Conservation (phyloP, 2,329 filamentous ascomycete species). For the Thermomyces lanuginosus region DNA sequence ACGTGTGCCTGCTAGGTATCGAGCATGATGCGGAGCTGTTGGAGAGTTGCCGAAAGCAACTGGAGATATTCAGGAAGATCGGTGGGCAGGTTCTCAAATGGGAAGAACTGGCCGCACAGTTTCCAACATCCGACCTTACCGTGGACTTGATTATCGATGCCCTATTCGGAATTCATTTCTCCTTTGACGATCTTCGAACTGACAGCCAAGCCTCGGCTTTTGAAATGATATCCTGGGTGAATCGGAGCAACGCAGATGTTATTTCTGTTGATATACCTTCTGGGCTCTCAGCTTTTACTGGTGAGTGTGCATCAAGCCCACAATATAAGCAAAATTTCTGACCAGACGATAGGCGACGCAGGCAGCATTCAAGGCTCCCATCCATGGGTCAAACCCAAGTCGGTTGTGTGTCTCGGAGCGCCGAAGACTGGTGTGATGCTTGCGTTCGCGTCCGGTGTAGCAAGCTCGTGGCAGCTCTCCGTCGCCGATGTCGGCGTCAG, state of each 20-base stretch:
- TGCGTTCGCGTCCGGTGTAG: conserved; percentile 49
- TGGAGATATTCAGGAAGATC: conserved; percentile 69
- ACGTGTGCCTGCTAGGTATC: conserved; percentile 69
- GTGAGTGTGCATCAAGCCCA: conserved; percentile 43
- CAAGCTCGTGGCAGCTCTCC: conserved; percentile 53
- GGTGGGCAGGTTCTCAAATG: conserved; percentile 55
- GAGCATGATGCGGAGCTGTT: conserved; percentile 69
- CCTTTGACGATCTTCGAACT: conserved; percentile 73
- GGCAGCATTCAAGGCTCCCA: conserved; percentile 53
- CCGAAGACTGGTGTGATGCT: conserved; percentile 73
- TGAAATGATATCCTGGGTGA: conserved; percentile 85
- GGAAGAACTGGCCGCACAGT: conserved; percentile 38
- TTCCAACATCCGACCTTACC: conserved; percentile 41
- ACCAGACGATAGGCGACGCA: conserved; percentile 29
- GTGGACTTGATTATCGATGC: conserved; percentile 79
- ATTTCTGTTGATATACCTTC: conserved; percentile 84
- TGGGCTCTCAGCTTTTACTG: conserved; percentile 65
- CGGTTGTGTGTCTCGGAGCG: conserved; percentile 70
- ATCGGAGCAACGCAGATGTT: conserved; percentile 66
- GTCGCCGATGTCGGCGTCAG: conserved; percentile 78
- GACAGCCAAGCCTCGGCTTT: conserved; percentile 72
- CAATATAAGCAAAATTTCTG: neutral
- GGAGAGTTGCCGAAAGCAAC: conserved; percentile 63
- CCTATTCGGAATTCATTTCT: conserved; percentile 67
- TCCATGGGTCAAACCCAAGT: conserved; percentile 65